Evolutionary conservation across 805 yeast genomes (phyloP).

Genomic region (Jamesozyma lodderae): DNA sequence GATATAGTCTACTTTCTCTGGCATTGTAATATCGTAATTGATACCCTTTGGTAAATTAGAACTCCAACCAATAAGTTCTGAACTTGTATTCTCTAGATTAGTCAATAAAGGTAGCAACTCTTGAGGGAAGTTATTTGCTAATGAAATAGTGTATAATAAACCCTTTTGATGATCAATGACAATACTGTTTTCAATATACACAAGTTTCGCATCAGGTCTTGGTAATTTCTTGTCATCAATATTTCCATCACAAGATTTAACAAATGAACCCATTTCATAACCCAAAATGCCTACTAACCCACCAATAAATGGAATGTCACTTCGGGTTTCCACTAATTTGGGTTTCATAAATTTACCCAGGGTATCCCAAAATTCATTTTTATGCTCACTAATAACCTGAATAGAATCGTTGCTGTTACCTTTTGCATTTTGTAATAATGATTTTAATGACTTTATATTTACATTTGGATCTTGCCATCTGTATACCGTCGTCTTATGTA

Average conservation of each 20-base stretch:
- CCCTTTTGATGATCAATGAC: conserved; percentile 41
- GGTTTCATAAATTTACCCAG: conserved; percentile 23
- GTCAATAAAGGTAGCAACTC: conserved; percentile 7
- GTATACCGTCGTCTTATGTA: conserved; percentile 23
- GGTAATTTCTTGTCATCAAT: neutral
- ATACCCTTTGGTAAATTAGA: conserved; percentile 14
- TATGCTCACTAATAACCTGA: conserved; percentile 15
- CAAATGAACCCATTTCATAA: conserved; percentile 73
- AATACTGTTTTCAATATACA: conserved; percentile 58
- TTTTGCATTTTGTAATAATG: neutral
- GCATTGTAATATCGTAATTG: conserved; percentile 34
- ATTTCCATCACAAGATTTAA: conserved; percentile 8
- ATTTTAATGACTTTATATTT: conserved; percentile 4
- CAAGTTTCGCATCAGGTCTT: conserved; percentile 68
- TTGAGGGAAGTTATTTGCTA: conserved; percentile 33
- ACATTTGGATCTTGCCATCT: conserved; percentile 23
- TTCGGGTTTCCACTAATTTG: conserved; percentile 8
- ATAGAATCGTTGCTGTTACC: conserved; percentile 2
- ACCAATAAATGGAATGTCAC: conserved; percentile 72
- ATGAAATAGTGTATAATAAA: conserved; percentile 44
- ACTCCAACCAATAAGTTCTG: conserved; percentile 5
- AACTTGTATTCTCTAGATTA: neutral
- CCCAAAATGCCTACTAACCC: conserved; percentile 82
- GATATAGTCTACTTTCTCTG: conserved; percentile 46
- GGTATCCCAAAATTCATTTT: conserved; percentile 23